A percentile compares a stretch with the other conserved stretches of the same genome.
These are phyloP conservation scores for Phialemonium atrogriseum DNA, from an alignment of 2,329 filamentous ascomycete genomes.

Conservation along the genomic window DNA sequence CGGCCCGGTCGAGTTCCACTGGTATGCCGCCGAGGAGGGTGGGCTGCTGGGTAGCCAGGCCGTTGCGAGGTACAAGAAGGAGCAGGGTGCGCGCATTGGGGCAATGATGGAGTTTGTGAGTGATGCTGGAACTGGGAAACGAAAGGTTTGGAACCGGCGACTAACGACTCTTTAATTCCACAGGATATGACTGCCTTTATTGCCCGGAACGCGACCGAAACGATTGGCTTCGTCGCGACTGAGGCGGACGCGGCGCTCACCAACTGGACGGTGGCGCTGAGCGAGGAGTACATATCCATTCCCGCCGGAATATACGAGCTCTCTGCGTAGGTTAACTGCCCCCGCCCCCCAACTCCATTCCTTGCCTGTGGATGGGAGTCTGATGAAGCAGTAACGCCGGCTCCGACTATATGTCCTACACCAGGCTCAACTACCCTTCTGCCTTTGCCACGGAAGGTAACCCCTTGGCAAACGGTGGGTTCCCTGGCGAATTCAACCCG, in stretches of 20 bases:
- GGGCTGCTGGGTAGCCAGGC: slow-evolving; percentile 68
- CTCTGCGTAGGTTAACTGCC: slow-evolving; percentile 15
- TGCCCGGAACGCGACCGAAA: slow-evolving; percentile 26
- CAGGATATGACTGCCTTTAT: slow-evolving; percentile 32
- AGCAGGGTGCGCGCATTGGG: slow-evolving; percentile 52
- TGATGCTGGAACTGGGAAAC: no score
- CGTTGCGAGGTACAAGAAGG: slow-evolving; percentile 59
- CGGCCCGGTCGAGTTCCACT: slow-evolving; percentile 63
- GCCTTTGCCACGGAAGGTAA: slow-evolving; percentile 30
- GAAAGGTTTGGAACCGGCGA: no score
- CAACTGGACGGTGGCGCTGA: slow-evolving; percentile 23
- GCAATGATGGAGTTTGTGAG: slow-evolving; percentile 59
- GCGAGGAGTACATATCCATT: slow-evolving; percentile 27
- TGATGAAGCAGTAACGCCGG: slow-evolving; percentile 22
- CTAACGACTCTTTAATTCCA: no score
- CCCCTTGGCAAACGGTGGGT: slow-evolving; percentile 19
- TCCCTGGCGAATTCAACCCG: slow-evolving; percentile 26
- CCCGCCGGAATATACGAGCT: slow-evolving; percentile 24
- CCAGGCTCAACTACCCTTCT: slow-evolving; percentile 27
- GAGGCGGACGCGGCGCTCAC: slow-evolving; percentile 26
- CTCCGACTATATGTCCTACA: slow-evolving; percentile 33
- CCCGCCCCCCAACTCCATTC: no score
- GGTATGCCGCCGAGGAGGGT: slow-evolving; percentile 77
- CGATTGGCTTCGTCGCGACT: slow-evolving; percentile 29
- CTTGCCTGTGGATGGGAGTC: no score